These are phyloP conservation scores for Psilocybe mexicana DNA, from an alignment of 1,284 basidiomycete genomes.

Conservation along the genomic window DNA sequence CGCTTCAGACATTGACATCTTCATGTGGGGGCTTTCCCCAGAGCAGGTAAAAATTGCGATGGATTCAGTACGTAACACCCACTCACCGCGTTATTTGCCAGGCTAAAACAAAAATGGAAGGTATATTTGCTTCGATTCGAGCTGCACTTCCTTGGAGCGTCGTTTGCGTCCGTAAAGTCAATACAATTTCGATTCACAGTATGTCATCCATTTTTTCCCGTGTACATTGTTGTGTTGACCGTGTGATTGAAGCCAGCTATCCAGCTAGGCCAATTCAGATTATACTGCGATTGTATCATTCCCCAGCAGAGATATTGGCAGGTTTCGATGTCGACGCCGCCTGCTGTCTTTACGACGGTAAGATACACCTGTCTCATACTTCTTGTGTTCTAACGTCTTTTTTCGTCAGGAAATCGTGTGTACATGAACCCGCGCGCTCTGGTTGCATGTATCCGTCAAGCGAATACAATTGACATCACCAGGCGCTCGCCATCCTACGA, in stretches of 20 bases:
- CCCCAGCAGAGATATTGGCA: slow-evolving; percentile 57
- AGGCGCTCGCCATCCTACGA: slow-evolving; percentile 62
- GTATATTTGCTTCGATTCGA: too few relatives aligned
- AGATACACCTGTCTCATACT: too few relatives aligned
- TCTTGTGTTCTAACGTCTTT: too few relatives aligned
- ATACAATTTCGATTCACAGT: slow-evolving; percentile 9
- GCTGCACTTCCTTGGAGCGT: background rate
- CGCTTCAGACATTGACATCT: slow-evolving; percentile 57
- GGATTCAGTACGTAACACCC: too few relatives aligned
- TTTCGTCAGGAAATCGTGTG: slow-evolving; percentile 35
- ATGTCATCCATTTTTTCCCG: background rate
- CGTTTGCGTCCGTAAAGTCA: background rate
- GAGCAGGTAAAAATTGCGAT: slow-evolving; percentile 41
- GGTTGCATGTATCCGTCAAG: slow-evolving; percentile 57
- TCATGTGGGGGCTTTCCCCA: slow-evolving; percentile 52
- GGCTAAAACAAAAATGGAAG: slow-evolving; percentile 5
- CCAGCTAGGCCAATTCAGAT: slow-evolving; percentile 58
- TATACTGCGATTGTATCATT: slow-evolving; percentile 52
- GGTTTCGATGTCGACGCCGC: slow-evolving; percentile 61
- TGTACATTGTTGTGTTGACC: too few relatives aligned
- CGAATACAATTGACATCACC: slow-evolving; percentile 57
- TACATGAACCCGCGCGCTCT: slow-evolving; percentile 55
- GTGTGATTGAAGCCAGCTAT: slow-evolving; percentile 56
- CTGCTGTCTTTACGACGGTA: slow-evolving; percentile 54
- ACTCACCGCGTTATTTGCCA: too few relatives aligned